phyloP scores from a whole-genome alignment of 2,329 filamentous ascomycete species.

The Epichloe sp. region DNA sequence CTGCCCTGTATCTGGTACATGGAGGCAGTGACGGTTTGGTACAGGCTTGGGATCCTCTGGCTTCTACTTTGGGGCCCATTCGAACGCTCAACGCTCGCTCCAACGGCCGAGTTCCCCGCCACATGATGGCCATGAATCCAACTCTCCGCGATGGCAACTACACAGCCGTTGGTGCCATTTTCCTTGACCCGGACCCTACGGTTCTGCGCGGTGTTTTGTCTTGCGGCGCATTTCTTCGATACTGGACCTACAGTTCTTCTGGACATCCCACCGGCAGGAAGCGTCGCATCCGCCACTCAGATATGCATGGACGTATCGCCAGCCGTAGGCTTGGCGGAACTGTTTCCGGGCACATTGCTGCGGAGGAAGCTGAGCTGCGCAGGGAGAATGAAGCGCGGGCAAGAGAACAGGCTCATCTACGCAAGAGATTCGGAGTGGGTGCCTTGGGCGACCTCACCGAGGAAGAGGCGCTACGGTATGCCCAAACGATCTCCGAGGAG shows the following conservation, averaged over 20 bases:
- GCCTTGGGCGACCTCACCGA: constrained; percentile 50
- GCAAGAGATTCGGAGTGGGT: constrained; percentile 72
- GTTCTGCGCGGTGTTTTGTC: constrained; percentile 75
- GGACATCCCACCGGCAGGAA: constrained; percentile 65
- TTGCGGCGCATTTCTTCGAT: constrained; percentile 75
- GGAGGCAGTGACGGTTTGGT: constrained; percentile 91
- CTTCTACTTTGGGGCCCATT: constrained; percentile 63
- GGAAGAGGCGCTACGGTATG: constrained; percentile 51
- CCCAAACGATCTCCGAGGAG: constrained; percentile 53
- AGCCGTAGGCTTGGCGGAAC: constrained; percentile 49
- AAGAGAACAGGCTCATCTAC: constrained; percentile 57
- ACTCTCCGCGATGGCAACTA: constrained; percentile 58
- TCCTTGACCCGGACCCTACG: constrained; percentile 77
- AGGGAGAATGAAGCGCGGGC: constrained; percentile 54
- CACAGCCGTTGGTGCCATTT: constrained; percentile 71
- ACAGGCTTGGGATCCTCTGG: constrained; percentile 93
- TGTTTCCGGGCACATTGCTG: constrained; percentile 69
- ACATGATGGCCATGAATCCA: constrained; percentile 42
- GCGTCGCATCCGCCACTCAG: constrained; percentile 60
- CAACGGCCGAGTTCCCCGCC: constrained; percentile 67
- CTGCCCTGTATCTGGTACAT: constrained; percentile 78
- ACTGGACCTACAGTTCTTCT: constrained; percentile 86
- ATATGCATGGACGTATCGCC: constrained; percentile 36
- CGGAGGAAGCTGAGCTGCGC: constrained; percentile 72
- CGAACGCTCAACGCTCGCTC: constrained; percentile 80